Evolutionary conservation across 2,329 filamentous ascomycete genomes (phyloP).

Genomic region (Amauroascus verrucosus): DNA sequence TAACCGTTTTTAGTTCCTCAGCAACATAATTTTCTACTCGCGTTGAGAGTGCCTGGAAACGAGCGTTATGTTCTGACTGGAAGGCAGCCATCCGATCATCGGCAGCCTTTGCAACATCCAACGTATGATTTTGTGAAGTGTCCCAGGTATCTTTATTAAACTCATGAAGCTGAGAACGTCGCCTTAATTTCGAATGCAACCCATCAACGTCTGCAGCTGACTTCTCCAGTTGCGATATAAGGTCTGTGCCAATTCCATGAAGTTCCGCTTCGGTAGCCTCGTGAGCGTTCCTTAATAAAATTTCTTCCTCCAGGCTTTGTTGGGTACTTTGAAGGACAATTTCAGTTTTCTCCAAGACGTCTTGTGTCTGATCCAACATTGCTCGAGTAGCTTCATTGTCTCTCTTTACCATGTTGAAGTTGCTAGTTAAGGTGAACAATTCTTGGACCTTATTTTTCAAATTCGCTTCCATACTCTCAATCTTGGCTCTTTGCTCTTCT

Average conservation of each 20-base stretch:
- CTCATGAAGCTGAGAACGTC: slow-evolving; percentile 72
- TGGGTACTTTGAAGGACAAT: slow-evolving; percentile 68
- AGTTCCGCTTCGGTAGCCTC: slow-evolving; percentile 73
- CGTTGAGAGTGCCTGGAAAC: slow-evolving; percentile 56
- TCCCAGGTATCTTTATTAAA: slow-evolving; percentile 72
- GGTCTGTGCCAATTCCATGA: slow-evolving; percentile 58
- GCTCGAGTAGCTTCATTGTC: slow-evolving; percentile 70
- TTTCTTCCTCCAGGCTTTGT: slow-evolving; percentile 68
- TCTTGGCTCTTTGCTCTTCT: slow-evolving; percentile 84
- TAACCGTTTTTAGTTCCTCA: slow-evolving; percentile 61
- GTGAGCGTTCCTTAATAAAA: slow-evolving; percentile 68
- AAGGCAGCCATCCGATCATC: slow-evolving; percentile 66
- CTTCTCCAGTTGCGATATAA: slow-evolving; percentile 65
- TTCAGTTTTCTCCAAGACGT: slow-evolving; percentile 77
- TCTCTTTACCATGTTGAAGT: slow-evolving; percentile 78
- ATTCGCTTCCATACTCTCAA: slow-evolving; percentile 84
- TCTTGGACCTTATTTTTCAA: slow-evolving; percentile 90
- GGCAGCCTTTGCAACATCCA: slow-evolving; percentile 64
- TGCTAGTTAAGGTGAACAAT: slow-evolving; percentile 73
- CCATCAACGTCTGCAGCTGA: slow-evolving; percentile 73
- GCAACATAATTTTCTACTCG: slow-evolving; percentile 69
- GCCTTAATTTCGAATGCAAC: slow-evolving; percentile 73
- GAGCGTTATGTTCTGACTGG: slow-evolving; percentile 58
- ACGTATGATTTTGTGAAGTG: slow-evolving; percentile 63
- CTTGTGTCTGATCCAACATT: slow-evolving; percentile 67